Evolutionary conservation across 2,329 filamentous ascomycete genomes (phyloP).

Genomic region (Alternaria viburni): DNA sequence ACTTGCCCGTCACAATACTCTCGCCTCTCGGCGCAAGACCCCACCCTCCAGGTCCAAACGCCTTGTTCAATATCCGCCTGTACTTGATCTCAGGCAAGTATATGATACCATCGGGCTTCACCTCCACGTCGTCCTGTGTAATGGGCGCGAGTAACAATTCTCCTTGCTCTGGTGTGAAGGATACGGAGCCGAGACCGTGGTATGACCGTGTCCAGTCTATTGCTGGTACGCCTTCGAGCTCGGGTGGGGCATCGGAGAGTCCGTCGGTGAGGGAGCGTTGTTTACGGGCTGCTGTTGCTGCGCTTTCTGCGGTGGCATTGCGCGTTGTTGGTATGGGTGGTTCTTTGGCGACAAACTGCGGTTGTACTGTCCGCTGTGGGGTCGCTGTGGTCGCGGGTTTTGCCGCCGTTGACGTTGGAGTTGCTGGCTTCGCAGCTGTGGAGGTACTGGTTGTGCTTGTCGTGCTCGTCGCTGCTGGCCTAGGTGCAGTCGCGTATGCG

Average conservation of each 20-base stretch:
- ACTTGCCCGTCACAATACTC: constrained; percentile 80
- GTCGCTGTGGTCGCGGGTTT: constrained; percentile 21
- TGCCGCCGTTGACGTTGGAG: constrained; percentile 14
- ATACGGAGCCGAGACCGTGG: constrained; percentile 73
- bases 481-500: constrained; percentile 33
- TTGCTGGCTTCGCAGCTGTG: constrained; percentile 21
- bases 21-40: constrained; percentile 88
- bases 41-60: constrained; percentile 96
- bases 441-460: constrained; percentile 11
- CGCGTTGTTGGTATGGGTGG: constrained; percentile 43
- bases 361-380: constrained; percentile 34
- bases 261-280: constrained; percentile 56
- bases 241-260: constrained; percentile 57
- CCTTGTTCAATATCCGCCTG: constrained; percentile 82
- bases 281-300: constrained; percentile 32
- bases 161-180: constrained; percentile 74
- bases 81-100: constrained; percentile 99
- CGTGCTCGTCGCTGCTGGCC: constrained; percentile 21
- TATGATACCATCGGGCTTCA: constrained; percentile 96
- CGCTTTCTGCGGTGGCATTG: constrained; percentile 34
- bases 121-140: constrained; percentile 79
- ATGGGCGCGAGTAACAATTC: constrained; percentile 72
- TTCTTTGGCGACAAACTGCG: constrained; percentile 38
- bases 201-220: constrained; percentile 86
- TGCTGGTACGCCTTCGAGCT: constrained; percentile 58